These are phyloP conservation scores for Pestalotiopsis fici DNA, from an alignment of 2,329 filamentous ascomycete genomes.

Conservation along the genomic window DNA sequence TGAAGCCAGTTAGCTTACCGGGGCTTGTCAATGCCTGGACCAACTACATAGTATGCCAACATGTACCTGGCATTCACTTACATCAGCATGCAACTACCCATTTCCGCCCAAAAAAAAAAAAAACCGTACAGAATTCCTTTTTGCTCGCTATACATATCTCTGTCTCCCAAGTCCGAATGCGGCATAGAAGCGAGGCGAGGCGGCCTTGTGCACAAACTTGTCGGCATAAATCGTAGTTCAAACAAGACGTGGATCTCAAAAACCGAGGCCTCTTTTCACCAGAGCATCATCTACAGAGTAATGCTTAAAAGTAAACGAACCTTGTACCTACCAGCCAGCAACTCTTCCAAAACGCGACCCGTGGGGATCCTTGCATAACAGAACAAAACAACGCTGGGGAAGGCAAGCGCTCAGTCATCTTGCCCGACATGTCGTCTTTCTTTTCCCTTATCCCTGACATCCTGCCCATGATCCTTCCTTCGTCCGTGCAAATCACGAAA, in stretches of 20 bases:
- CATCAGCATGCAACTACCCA: neutral
- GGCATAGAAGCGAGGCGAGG: neutral
- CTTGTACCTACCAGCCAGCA: neutral
- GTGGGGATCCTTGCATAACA: neutral
- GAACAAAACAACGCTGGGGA: neutral
- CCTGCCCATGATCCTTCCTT: constrained; percentile 60
- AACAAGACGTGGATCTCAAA: neutral
- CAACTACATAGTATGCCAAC: neutral
- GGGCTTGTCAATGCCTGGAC: neutral
- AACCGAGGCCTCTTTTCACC: neutral
- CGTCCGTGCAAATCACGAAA: constrained; percentile 57
- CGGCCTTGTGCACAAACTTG: neutral
- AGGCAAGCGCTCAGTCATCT: neutral
- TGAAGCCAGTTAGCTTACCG: neutral
- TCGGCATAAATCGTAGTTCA: neutral
- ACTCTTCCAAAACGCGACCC: neutral
- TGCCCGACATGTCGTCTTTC: constrained; percentile 42
- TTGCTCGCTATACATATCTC: neutral
- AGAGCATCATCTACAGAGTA: neutral
- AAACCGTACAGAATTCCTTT: neutral
- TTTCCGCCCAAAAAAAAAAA: neutral
- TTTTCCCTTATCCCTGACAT: constrained; percentile 59
- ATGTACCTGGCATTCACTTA: neutral
- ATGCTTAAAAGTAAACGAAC: neutral
- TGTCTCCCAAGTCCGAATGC: neutral